phyloP scores from a whole-genome alignment of 2,329 filamentous ascomycete genomes.

The Tolypocladium inflatum region DNA sequence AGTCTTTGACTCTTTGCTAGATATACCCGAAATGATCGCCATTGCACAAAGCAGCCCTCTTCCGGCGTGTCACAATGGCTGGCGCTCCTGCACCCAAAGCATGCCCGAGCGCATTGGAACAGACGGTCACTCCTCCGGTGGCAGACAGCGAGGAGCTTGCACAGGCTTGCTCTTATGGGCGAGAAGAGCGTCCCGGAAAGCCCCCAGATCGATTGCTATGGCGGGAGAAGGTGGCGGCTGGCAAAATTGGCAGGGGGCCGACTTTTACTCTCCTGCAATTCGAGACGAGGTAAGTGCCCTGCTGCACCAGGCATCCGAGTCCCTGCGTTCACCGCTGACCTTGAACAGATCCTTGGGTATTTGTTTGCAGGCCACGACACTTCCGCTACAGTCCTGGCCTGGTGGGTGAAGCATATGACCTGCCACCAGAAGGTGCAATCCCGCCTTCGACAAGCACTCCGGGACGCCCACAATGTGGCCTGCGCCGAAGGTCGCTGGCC shows the following conservation, averaged over 20 bases:
- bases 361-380: no score
- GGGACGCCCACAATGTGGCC: no score
- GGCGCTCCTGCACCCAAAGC: constrained; percentile 13
- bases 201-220: constrained; percentile 22
- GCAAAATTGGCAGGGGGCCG: constrained; percentile 15
- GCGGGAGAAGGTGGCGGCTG: constrained; percentile 20
- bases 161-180: constrained; percentile 3
- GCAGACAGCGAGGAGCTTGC: constrained; percentile 11
- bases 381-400: no score
- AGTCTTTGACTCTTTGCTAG: constrained; percentile 11
- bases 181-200: constrained; percentile 5
- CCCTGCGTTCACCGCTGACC: no score
- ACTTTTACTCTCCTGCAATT: constrained; percentile 20
- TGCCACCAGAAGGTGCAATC: no score
- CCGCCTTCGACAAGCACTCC: no score
- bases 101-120: constrained; percentile 13
- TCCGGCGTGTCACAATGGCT: constrained; percentile 10
- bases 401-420: no score
- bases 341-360: no score
- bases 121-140: constrained; percentile 10
- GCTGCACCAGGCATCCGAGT: no score
- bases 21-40: constrained; percentile 15
- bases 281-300: constrained; percentile 19
- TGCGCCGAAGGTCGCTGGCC: no score
- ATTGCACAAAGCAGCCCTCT: constrained; percentile 13